phyloP scores from a whole-genome alignment of 1,284 basidiomycete species.

The Takashimella koratensis region DNA sequence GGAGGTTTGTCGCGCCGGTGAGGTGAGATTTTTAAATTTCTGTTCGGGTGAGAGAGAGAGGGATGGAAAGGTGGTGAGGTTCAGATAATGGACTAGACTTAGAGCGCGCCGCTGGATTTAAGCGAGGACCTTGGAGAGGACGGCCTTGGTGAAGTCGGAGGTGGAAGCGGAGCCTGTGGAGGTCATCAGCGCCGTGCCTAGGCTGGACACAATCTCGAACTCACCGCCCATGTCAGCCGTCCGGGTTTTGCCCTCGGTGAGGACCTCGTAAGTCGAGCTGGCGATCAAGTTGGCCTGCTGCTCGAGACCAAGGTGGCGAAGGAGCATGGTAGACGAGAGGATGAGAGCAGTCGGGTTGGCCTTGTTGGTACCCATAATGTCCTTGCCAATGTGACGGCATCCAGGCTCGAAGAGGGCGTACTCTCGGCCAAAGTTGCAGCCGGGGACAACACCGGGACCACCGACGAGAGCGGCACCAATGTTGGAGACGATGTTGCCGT shows the following conservation, averaged over 20 bases:
- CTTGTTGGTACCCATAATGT: constrained; percentile 95
- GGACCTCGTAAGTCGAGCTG: constrained; percentile 86
- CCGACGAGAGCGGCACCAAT: constrained; percentile 98
- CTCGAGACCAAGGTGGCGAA: constrained; percentile 94
- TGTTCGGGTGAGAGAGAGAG: no score
- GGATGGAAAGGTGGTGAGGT: no score
- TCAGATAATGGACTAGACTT: no score
- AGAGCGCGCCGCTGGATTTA: no score
- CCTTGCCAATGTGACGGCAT: constrained; percentile 96
- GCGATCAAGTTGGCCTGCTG: constrained; percentile 93
- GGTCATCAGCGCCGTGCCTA: not conserved
- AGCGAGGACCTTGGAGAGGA: constrained; percentile 57
- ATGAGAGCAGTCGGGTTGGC: constrained; percentile 99
- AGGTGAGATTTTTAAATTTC: no score
- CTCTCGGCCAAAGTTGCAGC: constrained; percentile 96
- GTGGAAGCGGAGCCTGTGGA: constrained; percentile 72
- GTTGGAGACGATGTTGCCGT: constrained; percentile 97
- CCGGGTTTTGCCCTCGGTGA: constrained; percentile 81
- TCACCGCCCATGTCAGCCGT: constrained; percentile 94
- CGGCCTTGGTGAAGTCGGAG: constrained; percentile 84
- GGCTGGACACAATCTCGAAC: constrained; percentile 35
- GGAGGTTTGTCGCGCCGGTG: not conserved
- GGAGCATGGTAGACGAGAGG: constrained; percentile 96
- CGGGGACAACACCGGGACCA: constrained; percentile 95
- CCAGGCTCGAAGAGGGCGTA: constrained; percentile 99